phyloP scores from a whole-genome alignment of 208 protist species.

The Trypanosoma avium region DNA sequence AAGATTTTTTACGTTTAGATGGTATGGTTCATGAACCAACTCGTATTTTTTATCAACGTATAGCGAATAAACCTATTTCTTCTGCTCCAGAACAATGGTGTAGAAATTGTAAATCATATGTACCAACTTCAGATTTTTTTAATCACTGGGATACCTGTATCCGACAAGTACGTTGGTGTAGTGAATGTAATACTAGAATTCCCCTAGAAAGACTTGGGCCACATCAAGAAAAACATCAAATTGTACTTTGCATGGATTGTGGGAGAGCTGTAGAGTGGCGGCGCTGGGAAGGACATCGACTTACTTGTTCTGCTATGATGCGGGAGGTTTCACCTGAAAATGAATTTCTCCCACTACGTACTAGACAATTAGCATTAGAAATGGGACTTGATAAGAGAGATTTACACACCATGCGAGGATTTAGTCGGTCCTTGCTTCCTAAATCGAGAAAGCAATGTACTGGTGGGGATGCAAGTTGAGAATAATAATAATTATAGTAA shows the following conservation, averaged over 20 bases:
- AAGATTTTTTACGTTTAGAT: constrained; percentile 74
- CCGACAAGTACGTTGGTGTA: constrained; percentile 80
- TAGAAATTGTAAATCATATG: constrained; percentile 88
- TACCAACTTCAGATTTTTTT: constrained; percentile 63
- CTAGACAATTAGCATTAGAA: constrained; percentile 82
- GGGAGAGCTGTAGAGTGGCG: constrained; percentile 86
- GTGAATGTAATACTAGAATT: constrained; percentile 76
- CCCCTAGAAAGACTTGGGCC: constrained; percentile 77
- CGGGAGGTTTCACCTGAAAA: constrained; percentile 88
- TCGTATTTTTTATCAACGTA: constrained; percentile 85
- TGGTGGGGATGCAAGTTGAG: neutral
- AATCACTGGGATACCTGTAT: constrained; percentile 80
- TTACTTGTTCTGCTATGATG: constrained; percentile 87
- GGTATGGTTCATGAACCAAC: constrained; percentile 90
- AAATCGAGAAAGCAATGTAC: constrained; percentile 40
- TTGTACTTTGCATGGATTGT: constrained; percentile 90
- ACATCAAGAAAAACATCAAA: constrained; percentile 89
- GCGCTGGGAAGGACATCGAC: constrained; percentile 85
- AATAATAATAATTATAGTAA: no score
- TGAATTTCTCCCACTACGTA: constrained; percentile 84
- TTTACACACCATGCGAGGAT: constrained; percentile 76
- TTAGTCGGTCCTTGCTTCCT: constrained; percentile 56
- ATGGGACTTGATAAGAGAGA: constrained; percentile 88
- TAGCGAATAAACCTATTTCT: constrained; percentile 44
- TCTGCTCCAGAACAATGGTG: constrained; percentile 79